phyloP scores from a whole-genome alignment of 371 early-diverging fungal genomes.

The Saksenaea oblongispora region DNA sequence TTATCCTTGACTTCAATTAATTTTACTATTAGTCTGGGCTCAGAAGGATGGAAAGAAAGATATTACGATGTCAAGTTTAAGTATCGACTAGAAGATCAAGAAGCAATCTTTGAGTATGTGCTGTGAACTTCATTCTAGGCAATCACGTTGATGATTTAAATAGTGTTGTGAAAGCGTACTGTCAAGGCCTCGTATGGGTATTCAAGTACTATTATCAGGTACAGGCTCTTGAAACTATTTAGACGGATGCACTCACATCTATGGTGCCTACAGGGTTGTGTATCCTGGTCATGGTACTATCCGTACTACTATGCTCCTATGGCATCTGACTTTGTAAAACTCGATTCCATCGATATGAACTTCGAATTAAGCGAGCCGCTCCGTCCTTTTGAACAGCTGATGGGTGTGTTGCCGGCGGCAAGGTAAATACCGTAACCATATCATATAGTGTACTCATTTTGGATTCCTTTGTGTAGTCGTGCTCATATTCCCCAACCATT shows the following conservation, averaged over 20 bases:
- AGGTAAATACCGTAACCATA: slow-evolving; percentile 28
- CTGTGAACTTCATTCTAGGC: background rate
- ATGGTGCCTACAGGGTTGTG: slow-evolving; percentile 59
- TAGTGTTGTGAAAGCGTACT: slow-evolving; percentile 85
- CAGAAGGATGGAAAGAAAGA: slow-evolving; percentile 83
- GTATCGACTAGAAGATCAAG: slow-evolving; percentile 65
- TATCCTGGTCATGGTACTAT: slow-evolving; percentile 99
- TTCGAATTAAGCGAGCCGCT: slow-evolving; percentile 89
- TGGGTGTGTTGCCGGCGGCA: slow-evolving; percentile 97
- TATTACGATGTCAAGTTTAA: slow-evolving; percentile 89
- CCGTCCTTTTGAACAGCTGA: slow-evolving; percentile 96
- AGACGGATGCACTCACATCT: background rate
- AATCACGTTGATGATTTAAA: slow-evolving; percentile 4
- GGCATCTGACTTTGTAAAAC: slow-evolving; percentile 87
- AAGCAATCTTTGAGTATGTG: slow-evolving; percentile 58
- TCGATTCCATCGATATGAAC: slow-evolving; percentile 67
- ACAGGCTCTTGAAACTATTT: background rate
- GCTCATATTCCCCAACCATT: slow-evolving; percentile 81
- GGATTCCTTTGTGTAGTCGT: slow-evolving; percentile 42
- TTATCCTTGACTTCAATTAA: background rate
- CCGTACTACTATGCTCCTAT: slow-evolving; percentile 99
- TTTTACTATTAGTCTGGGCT: slow-evolving; percentile 29
- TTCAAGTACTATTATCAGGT: slow-evolving; percentile 95
- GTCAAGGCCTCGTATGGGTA: slow-evolving; percentile 99
- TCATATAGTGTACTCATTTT: background rate